These are phyloP conservation scores for Oligophagozyma castellii DNA, from an alignment of 1,139 yeast species.

Conservation along the genomic window DNA sequence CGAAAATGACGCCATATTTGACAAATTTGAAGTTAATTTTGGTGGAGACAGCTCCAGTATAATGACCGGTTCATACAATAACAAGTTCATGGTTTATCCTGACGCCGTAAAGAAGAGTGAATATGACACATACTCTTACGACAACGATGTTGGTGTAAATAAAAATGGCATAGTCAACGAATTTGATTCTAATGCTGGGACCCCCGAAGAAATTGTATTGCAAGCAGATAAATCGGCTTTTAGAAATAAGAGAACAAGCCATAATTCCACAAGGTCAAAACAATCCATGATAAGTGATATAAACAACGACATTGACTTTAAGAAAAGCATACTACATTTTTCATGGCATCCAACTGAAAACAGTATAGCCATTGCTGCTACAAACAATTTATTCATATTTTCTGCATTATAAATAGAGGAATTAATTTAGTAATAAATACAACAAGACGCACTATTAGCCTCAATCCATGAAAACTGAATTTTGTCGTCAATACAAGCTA, in stretches of 20 bases:
- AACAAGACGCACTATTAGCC: too few species aligned
- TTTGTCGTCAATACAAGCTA: too few species aligned
- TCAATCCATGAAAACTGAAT: too few species aligned
- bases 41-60: slow-evolving; percentile 86
- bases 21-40: slow-evolving; percentile 93
- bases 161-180: slow-evolving; percentile 8
- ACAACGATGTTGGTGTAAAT: slow-evolving; percentile 9
- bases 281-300: too few species aligned
- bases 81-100: slow-evolving; percentile 94
- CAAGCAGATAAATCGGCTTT: slow-evolving; percentile 98
- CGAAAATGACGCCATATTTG: slow-evolving; percentile 96
- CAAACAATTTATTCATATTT: slow-evolving; percentile 79
- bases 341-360: slow-evolving; percentile 98
- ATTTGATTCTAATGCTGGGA: slow-evolving; percentile 7
- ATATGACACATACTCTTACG: slow-evolving; percentile 9
- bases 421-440: too few species aligned
- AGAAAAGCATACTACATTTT: slow-evolving; percentile 85
- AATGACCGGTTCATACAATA: slow-evolving; percentile 96
- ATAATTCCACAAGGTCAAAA: slow-evolving; percentile 29
- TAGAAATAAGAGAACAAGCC: slow-evolving; percentile 31
- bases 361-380: slow-evolving; percentile 96
- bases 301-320: slow-evolving; percentile 75
- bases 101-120: slow-evolving; percentile 38
- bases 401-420: slow-evolving; percentile 54
- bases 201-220: slow-evolving; percentile 52